Percentiles rank a stretch among this genome's conserved stretches.
Evolutionary conservation across 2,329 filamentous ascomycete species (phyloP).

Genomic region (Piedraia hortae): DNA sequence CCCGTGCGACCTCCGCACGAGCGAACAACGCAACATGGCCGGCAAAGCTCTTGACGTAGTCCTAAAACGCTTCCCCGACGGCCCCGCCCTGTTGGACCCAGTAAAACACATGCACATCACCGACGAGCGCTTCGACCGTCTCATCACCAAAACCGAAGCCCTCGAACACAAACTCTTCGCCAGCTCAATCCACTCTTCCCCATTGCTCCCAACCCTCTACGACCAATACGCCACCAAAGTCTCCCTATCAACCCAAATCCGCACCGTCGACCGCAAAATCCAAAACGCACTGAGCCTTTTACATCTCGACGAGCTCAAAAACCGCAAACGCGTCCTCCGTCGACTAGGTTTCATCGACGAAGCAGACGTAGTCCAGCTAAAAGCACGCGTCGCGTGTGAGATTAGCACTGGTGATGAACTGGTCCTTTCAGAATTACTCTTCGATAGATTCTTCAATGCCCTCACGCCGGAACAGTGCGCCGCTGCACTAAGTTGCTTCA

Average conservation of each 20-base stretch:
- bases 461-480: conserved; percentile 68
- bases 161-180: conserved; percentile 69
- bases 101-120: conserved; percentile 90
- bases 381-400: conserved; percentile 90
- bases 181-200: conserved; percentile 78
- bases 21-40: conserved; percentile 39
- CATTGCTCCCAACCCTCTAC: conserved; percentile 58
- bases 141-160: conserved; percentile 83
- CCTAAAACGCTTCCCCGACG: conserved; percentile 70
- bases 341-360: conserved; percentile 92
- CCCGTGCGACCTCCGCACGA: conserved; percentile 43
- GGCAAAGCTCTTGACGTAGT: conserved; percentile 49
- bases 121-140: conserved; percentile 78
- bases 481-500: conserved; percentile 70
- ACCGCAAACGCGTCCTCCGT: conserved; percentile 77
- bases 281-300: conserved; percentile 60
- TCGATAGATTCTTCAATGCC: conserved; percentile 96
- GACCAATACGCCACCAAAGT: conserved; percentile 67
- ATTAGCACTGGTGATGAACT: conserved; percentile 93
- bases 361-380: conserved; percentile 79
- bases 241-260: conserved; percentile 48
- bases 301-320: conserved; percentile 88
- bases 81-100: conserved; percentile 65
- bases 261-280: conserved; percentile 68
- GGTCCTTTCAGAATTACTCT: conserved; percentile 72